Evolutionary conservation across 306 rosid genomes (phyloP), one percentile per base, ranked within the genome.

Genomic region (Medicago lupulina): DNA sequence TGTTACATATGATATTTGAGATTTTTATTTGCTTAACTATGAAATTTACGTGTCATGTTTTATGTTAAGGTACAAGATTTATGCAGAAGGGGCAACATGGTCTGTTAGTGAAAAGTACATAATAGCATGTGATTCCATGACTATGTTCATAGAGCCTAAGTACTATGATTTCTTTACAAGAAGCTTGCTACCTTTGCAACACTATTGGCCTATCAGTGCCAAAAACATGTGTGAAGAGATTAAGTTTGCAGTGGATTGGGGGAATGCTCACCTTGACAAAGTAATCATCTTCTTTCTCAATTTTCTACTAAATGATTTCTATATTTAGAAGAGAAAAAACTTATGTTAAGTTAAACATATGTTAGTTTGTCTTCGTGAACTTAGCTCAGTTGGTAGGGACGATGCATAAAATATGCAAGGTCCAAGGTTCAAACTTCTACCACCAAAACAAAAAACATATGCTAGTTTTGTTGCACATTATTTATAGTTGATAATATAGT

Each of bases 41-140:
- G 43, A 62, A 58, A 31, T 63, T 18, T 70, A 12, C 21, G 28
- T 75, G 25, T 59, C 18, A 10, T n/a, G 17, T 3, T 0, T 36
- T 53, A 41, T 74, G 15, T 50, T 43, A 70, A 87, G 90, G 80
- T 87, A 87, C 71, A 87, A 87, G 69, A 85, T 87, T n/a, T 87
- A 84, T 76, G 77, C 73, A 39, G 90, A 87, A 67, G 90, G 90
- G 9, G 63, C 40, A 0, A 16, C 90, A 18, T 87, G 90, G 90
- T 87, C 88, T 0, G 88, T 87, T 46, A 87, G 90, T 77, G 80
- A 84, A 28, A 87, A 87, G 41, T 87, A 87, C 82, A 84, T 84
- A 70, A 63, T 82, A 31, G 84, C 87, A 70, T 87, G 90, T 39
- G 82, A 87, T 60, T 87, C 90, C 2, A 84, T 87, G 90, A 82